Percentiles rank a stretch among this genome's conserved stretches.
phyloP scores from a whole-genome alignment of 768 basidiomycete species.

The Tephrocybe sp. region DNA sequence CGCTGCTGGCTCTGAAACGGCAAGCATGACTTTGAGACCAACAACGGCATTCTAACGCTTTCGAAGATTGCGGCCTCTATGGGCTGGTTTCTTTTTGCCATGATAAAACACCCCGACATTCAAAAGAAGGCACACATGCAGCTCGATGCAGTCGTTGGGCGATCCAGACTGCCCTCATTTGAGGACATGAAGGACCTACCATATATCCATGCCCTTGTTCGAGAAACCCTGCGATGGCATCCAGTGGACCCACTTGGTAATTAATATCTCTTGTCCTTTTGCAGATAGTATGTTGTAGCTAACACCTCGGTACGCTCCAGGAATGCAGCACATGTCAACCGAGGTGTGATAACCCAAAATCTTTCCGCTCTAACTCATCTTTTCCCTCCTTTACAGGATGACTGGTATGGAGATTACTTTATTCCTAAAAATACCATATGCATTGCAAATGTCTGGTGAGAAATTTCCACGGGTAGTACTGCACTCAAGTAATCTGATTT shows the following conservation, averaged over 20 bases:
- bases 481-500: neutral
- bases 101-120: conserved; percentile 20
- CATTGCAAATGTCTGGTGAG: conserved; percentile 12
- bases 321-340: neutral
- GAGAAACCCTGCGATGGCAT: conserved; percentile 14
- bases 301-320: neutral
- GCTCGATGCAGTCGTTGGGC: conserved; percentile 15
- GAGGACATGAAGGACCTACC: conserved; percentile 13
- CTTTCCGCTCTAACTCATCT: neutral
- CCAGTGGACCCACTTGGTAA: neutral
- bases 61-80: neutral
- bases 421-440: conserved; percentile 13
- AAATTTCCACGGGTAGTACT: neutral
- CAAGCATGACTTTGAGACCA: neutral
- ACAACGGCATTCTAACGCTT: neutral
- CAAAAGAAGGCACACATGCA: conserved; percentile 21
- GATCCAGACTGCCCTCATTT: conserved; percentile 13
- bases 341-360: neutral
- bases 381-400: neutral
- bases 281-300: neutral
- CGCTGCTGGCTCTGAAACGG: too few species aligned
- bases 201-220: conserved; percentile 16
- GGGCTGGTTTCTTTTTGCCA: conserved; percentile 3
- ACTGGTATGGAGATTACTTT: conserved; percentile 13
- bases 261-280: conserved; percentile 6